Evolutionary conservation across 2,329 filamentous ascomycete genomes (phyloP).

Genomic region (Macrophomina tecta): DNA sequence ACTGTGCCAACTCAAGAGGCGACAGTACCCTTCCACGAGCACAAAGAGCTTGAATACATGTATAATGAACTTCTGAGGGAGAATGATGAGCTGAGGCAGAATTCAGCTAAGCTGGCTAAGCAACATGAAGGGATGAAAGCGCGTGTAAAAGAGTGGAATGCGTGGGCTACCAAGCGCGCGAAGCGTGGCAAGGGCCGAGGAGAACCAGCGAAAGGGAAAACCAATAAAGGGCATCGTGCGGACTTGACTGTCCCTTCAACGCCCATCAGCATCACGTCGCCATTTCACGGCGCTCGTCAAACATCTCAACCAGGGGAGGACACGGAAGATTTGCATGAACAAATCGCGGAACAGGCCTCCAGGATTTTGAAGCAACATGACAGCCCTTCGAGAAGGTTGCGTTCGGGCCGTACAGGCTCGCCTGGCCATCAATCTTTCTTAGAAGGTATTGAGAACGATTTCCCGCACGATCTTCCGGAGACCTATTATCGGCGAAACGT

Average conservation of each 20-base stretch:
- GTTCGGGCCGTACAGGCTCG: conserved; percentile 14
- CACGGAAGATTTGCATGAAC: background rate
- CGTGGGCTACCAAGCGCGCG: conserved; percentile 23
- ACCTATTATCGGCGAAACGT: background rate
- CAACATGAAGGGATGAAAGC: conserved; percentile 46
- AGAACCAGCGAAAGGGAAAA: background rate
- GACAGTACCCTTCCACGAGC: conserved; percentile 34
- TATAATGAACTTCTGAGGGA: background rate
- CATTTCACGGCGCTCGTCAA: background rate
- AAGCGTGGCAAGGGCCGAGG: background rate
- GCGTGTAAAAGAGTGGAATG: conserved; percentile 46
- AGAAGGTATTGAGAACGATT: background rate
- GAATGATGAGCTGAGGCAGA: conserved; percentile 39
- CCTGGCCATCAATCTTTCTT: too few relatives aligned
- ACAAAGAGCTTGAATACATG: conserved; percentile 33
- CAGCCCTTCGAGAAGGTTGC: background rate
- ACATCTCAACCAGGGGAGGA: background rate
- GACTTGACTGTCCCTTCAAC: background rate
- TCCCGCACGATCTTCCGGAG: background rate
- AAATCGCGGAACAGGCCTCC: background rate
- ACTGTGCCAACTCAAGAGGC: conserved; percentile 7
- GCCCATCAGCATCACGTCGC: background rate
- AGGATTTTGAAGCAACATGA: background rate
- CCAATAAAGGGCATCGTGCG: background rate
- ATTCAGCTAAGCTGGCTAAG: conserved; percentile 36